Percentiles rank a stretch among this genome's conserved stretches.
phyloP scores from a whole-genome alignment of 257 asterid genomes.

The Eucommia ulmoides region DNA sequence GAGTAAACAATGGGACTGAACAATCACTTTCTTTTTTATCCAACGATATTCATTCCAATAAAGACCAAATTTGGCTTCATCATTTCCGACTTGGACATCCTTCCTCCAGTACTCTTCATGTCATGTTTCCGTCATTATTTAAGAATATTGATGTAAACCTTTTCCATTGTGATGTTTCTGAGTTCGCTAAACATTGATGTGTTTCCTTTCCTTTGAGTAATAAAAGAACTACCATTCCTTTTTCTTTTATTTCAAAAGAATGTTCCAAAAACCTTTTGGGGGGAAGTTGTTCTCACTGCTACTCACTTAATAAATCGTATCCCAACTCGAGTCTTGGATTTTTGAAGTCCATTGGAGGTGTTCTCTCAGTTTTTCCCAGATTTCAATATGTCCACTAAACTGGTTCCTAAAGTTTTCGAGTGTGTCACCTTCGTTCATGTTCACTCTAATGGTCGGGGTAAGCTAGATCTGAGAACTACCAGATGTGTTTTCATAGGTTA shows the following conservation, averaged over 20 bases:
- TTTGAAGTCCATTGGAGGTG: background rate
- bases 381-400: background rate
- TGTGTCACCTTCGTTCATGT: background rate
- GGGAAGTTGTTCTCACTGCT: background rate
- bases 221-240: background rate
- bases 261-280: background rate
- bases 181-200: constrained; percentile 4
- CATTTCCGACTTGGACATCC: constrained; percentile 9
- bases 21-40: background rate
- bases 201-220: background rate
- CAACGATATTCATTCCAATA: constrained; percentile 1
- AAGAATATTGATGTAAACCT: background rate
- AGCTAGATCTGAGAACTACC: background rate
- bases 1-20: background rate
- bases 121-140: constrained; percentile 1
- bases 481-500: background rate
- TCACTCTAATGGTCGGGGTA: background rate
- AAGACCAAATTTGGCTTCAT: constrained; percentile 7
- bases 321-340: background rate
- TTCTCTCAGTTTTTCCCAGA: background rate
- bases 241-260: background rate
- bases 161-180: constrained; percentile 12
- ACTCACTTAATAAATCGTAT: background rate
- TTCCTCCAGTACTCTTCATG: background rate
- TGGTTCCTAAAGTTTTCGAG: background rate